Evolutionary conservation across 164 flowering plant genomes (phyloP), one percentile per base, ranked within the genome.

Genomic region (Chimonanthus salicifolius): DNA sequence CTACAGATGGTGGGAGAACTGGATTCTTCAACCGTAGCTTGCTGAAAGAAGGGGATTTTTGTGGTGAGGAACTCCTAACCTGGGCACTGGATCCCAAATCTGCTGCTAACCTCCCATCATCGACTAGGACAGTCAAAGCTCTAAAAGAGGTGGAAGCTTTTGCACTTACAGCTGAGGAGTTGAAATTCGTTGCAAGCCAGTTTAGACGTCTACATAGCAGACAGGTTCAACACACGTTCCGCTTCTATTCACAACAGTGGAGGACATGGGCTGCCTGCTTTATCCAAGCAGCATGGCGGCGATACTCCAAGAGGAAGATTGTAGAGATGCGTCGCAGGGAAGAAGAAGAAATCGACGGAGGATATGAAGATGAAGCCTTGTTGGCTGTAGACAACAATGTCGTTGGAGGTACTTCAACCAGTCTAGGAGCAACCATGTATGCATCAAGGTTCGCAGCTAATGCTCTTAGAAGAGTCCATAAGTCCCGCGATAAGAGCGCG

Each of bases 251-350:
- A 4, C 97, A 94, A 79, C 99, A 96, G 60, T 96, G 99, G 99
- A 82, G 97, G 80, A 96, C 98, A n/a, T 96, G 99, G 99, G 97
- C 99, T 47, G 97, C 99, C 7, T 92, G 97, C 81, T 94, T 96
- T 54, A 91, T 96, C 68, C 99, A 96, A 80, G 97, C 95, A 6
- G 99, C 99, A 8, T 96, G 99, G 99, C 83, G 97, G 0, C 85
- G 98, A 4, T 85, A 94, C 80, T 83, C 86, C 66, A 96, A 90
- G 84, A 88, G 95, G 80, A 96, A 94, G 80, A 78, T 47, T 10
- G 69, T 85, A 81, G 98, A 94, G 76, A 83, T 82, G 49, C 85
- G 82, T 0, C 86, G 90, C 11, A 87, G 80, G 76, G 91, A 92
- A 72, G 90, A 84, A 75, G 95, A 81, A 48, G 87, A 78, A 15